These are phyloP conservation scores for Ganoderma leucocontextum DNA, from an alignment of 1,284 basidiomycete species.

Conservation along the genomic window DNA sequence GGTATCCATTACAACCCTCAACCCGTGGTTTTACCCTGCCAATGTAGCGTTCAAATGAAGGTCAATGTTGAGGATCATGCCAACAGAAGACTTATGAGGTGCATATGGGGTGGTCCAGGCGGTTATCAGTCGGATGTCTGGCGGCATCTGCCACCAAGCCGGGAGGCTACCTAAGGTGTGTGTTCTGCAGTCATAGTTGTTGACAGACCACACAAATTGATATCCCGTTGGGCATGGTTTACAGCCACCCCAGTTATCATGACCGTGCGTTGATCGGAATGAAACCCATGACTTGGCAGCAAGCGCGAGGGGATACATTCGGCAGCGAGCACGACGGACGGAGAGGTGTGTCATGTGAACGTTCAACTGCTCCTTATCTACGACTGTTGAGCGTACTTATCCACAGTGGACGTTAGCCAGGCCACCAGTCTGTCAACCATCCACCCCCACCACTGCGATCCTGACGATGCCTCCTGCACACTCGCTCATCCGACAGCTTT, in stretches of 20 bases:
- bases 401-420: not conserved
- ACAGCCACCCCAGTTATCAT: too few species aligned
- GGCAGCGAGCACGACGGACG: not conserved
- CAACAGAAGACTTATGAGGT: too few species aligned
- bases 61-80: too few species aligned
- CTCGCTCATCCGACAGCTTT: not conserved
- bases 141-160: not conserved
- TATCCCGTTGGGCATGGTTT: not conserved
- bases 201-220: too few species aligned
- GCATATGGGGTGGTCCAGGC: too few species aligned
- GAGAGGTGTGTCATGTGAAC: constrained; percentile 1
- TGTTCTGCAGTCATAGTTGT: too few species aligned
- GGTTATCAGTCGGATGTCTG: too few species aligned
- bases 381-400: not conserved
- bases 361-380: not conserved
- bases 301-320: not conserved
- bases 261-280: not conserved
- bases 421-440: not conserved
- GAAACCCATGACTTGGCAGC: not conserved
- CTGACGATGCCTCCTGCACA: not conserved
- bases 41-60: too few species aligned
- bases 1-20: too few species aligned
- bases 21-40: too few species aligned
- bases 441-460: not conserved
- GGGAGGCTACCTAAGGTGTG: too few species aligned